Conservation (phyloP, 148 eudicot species). For the Rhododendron griersonianum region DNA sequence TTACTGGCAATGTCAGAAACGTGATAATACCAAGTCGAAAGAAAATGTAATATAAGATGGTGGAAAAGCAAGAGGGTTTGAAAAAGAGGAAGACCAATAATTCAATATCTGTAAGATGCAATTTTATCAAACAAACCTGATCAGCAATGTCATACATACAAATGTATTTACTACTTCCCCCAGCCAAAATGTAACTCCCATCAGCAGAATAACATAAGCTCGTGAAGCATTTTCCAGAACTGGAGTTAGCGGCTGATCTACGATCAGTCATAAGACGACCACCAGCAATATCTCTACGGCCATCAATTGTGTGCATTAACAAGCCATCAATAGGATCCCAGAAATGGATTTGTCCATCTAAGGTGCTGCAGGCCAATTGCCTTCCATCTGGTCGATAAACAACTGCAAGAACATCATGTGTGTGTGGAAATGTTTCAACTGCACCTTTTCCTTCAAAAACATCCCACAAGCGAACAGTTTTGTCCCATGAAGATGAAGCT, state of each 20-base stretch:
- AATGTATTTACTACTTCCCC: conserved; percentile 90
- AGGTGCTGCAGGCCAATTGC: conserved; percentile 90
- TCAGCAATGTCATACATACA: conserved; percentile 98
- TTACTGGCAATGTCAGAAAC: conserved; percentile 1
- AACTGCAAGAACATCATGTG: conserved; percentile 95
- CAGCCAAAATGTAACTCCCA: conserved; percentile 95
- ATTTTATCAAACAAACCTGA: conserved; percentile 53
- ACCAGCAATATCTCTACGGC: conserved; percentile 94
- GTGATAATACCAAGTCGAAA: background rate
- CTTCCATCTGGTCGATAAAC: conserved; percentile 97
- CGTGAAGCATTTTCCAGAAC: conserved; percentile 89
- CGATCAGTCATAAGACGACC: conserved; percentile 95
- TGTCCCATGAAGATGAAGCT: conserved; percentile 99
- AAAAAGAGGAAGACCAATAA: background rate
- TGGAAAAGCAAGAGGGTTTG: background rate
- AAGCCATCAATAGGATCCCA: conserved; percentile 90
- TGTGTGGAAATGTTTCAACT: conserved; percentile 85
- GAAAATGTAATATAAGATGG: background rate
- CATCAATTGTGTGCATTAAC: conserved; percentile 86
- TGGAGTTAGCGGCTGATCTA: conserved; percentile 83
- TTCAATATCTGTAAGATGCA: background rate
- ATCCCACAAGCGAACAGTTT: conserved; percentile 91
- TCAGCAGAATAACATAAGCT: conserved; percentile 93
- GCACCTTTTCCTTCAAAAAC: conserved; percentile 93
- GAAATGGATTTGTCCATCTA: conserved; percentile 90